phyloP scores from a whole-genome alignment of 345 rosid genomes.

The Aquilaria malaccensis region DNA sequence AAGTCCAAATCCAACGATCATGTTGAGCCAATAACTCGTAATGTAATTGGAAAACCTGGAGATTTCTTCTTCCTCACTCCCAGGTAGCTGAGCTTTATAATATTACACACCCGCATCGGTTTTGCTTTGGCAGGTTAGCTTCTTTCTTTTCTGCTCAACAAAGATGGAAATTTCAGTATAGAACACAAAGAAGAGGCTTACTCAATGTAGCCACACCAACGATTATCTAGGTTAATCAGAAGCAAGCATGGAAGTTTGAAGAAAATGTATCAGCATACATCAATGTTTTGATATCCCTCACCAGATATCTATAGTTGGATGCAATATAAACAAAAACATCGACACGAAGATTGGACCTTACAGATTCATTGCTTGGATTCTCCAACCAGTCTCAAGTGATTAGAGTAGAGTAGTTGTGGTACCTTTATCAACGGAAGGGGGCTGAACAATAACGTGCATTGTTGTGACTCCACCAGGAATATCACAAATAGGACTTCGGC shows the following conservation, averaged over 20 bases:
- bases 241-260: constrained; percentile 7
- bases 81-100: constrained; percentile 33
- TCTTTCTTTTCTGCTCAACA: constrained; percentile 65
- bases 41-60: constrained; percentile 18
- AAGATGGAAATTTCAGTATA: constrained; percentile 11
- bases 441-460: constrained; percentile 95
- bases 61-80: constrained; percentile 16
- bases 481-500: constrained; percentile 74
- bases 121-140: constrained; percentile 49
- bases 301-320: not conserved
- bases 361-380: not conserved
- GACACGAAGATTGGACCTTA: not conserved
- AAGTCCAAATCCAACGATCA: constrained; percentile 1
- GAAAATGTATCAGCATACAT: constrained; percentile 10
- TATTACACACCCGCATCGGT: constrained; percentile 80
- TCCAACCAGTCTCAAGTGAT: not conserved
- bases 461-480: constrained; percentile 86
- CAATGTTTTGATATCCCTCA: not conserved
- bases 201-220: constrained; percentile 3
- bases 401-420: constrained; percentile 1
- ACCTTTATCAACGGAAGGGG: constrained; percentile 73
- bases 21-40: not conserved
- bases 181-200: not conserved
- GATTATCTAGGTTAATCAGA: constrained; percentile 8
- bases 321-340: not conserved